Base-by-base conservation (phyloP, 371 early-diverging fungal genomes). In the Syncephalastrum monosporum region DNA sequence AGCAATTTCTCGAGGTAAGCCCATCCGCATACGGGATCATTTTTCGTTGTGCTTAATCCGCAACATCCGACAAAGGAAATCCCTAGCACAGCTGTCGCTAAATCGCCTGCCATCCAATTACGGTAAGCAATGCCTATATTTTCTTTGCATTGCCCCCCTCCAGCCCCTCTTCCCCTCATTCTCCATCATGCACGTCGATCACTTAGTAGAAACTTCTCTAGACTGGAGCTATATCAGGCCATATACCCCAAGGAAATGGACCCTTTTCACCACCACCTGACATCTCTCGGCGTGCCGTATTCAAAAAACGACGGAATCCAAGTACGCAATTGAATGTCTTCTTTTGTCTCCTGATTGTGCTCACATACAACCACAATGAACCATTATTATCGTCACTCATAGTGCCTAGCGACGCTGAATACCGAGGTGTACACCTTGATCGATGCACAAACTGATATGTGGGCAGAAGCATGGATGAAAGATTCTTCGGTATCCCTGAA, bases 171-270 rank as follows among this genome's bases (percentile, higher is more conserved):
- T 10, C 38, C 38, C 38, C 38, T 10, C 38, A 33, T 33, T 33
- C 8, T 33, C 38, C 10, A 33, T 33, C 38, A 33, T 33, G 38
- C 38, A 33, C 38, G 38, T 33, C 38, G 38, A 33, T 33, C 38
- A 33, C 17, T 44, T 16, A 15, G 4, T 38, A n/a, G 23, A 38
- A 33, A 8, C 24, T 16, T 50, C 15, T 8, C 19, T 47, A 60
- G 63, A 23, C 23, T 63, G 21, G 50, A 53, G 16, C 49, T 63
- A 15, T 63, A 55, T 47, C 29, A 27, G 10, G 48, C 47, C 7
- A 24, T 57, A 23, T 54, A 50, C 23, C 58, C 57, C 27, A 42
- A 33, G n/a, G 63, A 63, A 47, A 63, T 58, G 57, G 42, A 53
- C n/a, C 50, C 42, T n/a, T 55, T 63, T 8, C 6, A 47, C 42